Base-by-base conservation (phyloP, 2,329 filamentous ascomycete genomes). In the Monosporascus sp. region DNA sequence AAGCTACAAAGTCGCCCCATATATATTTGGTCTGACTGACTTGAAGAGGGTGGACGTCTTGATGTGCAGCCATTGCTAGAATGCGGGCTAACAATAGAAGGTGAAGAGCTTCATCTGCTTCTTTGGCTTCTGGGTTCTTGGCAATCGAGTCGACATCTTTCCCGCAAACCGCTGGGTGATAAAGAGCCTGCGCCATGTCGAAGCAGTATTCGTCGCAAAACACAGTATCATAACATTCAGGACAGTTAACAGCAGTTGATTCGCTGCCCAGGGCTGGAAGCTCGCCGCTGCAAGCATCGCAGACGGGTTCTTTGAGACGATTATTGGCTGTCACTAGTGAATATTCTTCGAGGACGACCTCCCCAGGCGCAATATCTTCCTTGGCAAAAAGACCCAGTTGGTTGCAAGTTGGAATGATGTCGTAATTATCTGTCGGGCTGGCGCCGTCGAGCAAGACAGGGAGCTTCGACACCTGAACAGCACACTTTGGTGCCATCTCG, bases 351-450 rank as follows among this genome's bases (percentile, higher is more conserved):
- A 99, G 79, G 2, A 97, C 84, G 6, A 80, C 77, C 67, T 95
- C 88, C 9, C 88, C 89, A 0, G 90, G 83, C 0, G 76, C 73
- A 38, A 97, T 89, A 59, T 96, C 86, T 58, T 89, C 81, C 62
- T 85, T 89, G 7, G 92, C 93, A 67, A 97, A 97, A 3, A 99
- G 80, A 5, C 94, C 94, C 0, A 99, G 80, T 70, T 99, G 94
- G 55, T 82, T 80, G 60, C 85, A 86, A 5, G 81, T 86, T 8
- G 77, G 74, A 17, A 78, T 79, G 41, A 74, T 73, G n/a, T 77
- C 74, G 59, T 75, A 76, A 25, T 65, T 65, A 54, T 79, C 75
- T 1, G 74, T 77, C 27, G 72, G 71, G 53, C 79, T 80, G 4
- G 78, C 80, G 24, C 74, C 74, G 48, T 80, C 76, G 11, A 85